These are phyloP conservation scores for Neurospora sp. DNA, from an alignment of 495 filamentous ascomycete species.

Conservation along the genomic window DNA sequence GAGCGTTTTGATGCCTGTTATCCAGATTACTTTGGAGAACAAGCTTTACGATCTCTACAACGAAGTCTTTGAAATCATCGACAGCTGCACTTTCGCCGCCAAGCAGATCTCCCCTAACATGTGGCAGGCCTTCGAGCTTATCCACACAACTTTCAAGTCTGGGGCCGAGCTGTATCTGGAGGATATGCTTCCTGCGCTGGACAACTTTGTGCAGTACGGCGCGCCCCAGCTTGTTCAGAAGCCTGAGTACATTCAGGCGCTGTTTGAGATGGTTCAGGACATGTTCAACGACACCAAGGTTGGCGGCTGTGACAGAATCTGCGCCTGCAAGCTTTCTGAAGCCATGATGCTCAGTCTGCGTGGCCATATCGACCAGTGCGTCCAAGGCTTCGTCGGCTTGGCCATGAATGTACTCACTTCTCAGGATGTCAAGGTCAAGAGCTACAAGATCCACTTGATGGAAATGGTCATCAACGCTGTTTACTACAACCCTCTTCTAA, in stretches of 20 bases:
- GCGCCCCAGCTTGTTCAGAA: conserved; percentile 67
- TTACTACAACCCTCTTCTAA: conserved; percentile 84
- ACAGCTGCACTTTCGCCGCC: conserved; percentile 97
- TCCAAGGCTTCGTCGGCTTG: conserved; percentile 78
- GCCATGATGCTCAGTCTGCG: conserved; percentile 92
- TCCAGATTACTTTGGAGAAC: conserved; percentile 90
- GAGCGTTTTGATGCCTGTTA: conserved; percentile 92
- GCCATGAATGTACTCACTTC: conserved; percentile 72
- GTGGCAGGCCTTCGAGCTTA: conserved; percentile 96
- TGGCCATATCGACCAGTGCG: conserved; percentile 76
- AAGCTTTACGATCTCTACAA: conserved; percentile 97
- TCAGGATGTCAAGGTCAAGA: conserved; percentile 68
- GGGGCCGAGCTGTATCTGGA: conserved; percentile 96
- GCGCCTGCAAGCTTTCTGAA: conserved; percentile 97
- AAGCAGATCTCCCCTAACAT: conserved; percentile 92
- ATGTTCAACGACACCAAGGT: conserved; percentile 72
- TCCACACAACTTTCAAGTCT: conserved; percentile 93
- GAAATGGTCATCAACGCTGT: conserved; percentile 98
- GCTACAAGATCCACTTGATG: conserved; percentile 91
- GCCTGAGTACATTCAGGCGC: conserved; percentile 73
- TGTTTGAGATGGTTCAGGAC: conserved; percentile 72
- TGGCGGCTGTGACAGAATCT: conserved; percentile 85
- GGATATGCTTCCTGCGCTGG: conserved; percentile 94
- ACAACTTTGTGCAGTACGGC: conserved; percentile 94
- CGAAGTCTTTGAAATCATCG: conserved; percentile 97